Percentiles rank a stretch among this genome's conserved stretches.
phyloP scores from a whole-genome alignment of 1,284 basidiomycete species.

The Rhodotorula sp. region DNA sequence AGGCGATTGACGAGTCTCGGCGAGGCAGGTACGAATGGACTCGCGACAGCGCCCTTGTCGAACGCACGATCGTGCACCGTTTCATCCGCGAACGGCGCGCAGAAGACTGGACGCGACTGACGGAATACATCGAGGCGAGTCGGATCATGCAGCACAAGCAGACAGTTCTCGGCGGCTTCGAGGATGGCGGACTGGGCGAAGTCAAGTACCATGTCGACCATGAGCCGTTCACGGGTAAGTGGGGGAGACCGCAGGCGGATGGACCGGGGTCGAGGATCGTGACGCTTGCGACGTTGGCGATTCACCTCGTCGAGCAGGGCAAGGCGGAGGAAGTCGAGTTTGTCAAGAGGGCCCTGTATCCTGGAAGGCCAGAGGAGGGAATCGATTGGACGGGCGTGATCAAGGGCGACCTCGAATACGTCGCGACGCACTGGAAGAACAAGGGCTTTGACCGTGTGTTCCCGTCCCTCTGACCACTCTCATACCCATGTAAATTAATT shows the following conservation, averaged over 20 bases:
- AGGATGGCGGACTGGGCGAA: constrained; percentile 56
- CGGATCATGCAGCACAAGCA: constrained; percentile 49
- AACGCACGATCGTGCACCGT: constrained; percentile 41
- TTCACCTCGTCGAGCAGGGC: constrained; percentile 50
- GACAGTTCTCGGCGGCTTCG: constrained; percentile 53
- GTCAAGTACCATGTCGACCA: constrained; percentile 53
- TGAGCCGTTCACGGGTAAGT: constrained; percentile 35
- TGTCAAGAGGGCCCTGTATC: constrained; percentile 50
- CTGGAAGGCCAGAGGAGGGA: constrained; percentile 32
- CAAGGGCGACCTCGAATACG: constrained; percentile 57
- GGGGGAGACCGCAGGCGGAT: constrained; percentile 46
- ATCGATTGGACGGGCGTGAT: constrained; percentile 46
- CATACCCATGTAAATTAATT: no score
- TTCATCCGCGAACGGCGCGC: constrained; percentile 13
- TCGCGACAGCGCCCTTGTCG: constrained; percentile 52
- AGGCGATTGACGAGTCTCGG: neutral
- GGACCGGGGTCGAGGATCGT: constrained; percentile 55
- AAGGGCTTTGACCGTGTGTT: constrained; percentile 49
- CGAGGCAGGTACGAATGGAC: constrained; percentile 54
- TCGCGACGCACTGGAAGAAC: constrained; percentile 49
- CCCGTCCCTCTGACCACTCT: constrained; percentile 44
- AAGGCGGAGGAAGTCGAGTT: constrained; percentile 47
- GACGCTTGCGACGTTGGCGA: constrained; percentile 52
- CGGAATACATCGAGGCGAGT: constrained; percentile 39
- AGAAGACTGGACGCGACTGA: constrained; percentile 22